Evolutionary conservation across 2,329 filamentous ascomycete species (phyloP), one percentile per base, ranked within the genome.

Genomic region (Mycosphaerella sp.): DNA sequence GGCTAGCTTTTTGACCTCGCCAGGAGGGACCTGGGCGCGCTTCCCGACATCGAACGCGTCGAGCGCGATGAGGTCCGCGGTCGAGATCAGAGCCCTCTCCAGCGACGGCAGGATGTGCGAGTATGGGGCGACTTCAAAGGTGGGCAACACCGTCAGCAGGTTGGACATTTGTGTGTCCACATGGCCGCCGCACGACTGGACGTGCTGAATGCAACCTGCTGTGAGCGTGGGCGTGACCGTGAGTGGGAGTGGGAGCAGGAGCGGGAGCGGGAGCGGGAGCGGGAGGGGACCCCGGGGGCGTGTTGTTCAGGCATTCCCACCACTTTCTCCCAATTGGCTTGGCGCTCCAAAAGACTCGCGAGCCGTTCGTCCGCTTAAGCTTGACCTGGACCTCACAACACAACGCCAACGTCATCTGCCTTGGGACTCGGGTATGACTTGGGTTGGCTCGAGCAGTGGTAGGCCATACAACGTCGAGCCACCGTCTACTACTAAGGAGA

Each of bases 1-100:
- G 56, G 81, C 79, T 32, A 97, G 75, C 54, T 83, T 81, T 69
- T 84, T 86, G 61, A 96, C 76, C 65, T 96, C 89, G 35, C 85
- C 78, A 6, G 91, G 75, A 2, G 91, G 89, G 14, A 95, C 76
- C 57, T 85, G 84, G 44, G 89, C 90, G 67, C 88, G 85, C 73
- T 87, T 93, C 51, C 89, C 89, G 58, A 97, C 81, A 64, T 95
- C 86, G 55, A 84, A 76, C 3, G 84, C 79, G 64, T 95, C 87
- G 56, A 94, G 82, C 2, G 87, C 87, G 62, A 98, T 78, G 43
- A 98, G 79, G 67, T 98, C 93, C 61, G 82, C 83, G 28, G 86
- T 87, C 21, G 86, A 86, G 66, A 98, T 75, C 45, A 78, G 76
- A 62, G 87, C 82, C 67, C 81, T 81, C 72, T 97, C 91, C 49